Evolutionary conservation across 2,329 filamentous ascomycete genomes (phyloP).

Genomic region (Neopestalotiopsis sp.): DNA sequence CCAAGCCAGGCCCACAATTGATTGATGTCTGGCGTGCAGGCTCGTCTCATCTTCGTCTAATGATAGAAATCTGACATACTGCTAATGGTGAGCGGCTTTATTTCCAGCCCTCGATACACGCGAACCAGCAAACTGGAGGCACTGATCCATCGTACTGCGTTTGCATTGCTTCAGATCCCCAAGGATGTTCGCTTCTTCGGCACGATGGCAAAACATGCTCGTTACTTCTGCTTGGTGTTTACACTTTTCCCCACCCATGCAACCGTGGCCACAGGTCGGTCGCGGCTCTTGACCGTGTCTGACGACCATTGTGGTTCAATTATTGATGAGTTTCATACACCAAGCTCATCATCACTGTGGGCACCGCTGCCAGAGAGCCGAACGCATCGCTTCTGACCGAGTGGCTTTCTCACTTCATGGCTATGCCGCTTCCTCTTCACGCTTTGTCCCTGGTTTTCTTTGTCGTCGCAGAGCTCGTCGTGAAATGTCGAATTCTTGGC

Average conservation of each 20-base stretch:
- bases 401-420: not conserved
- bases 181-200: not conserved
- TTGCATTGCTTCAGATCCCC: slow-evolving; percentile 1
- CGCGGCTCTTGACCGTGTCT: not conserved
- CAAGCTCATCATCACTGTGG: slow-evolving; percentile 32
- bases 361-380: slow-evolving; percentile 20
- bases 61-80: not conserved
- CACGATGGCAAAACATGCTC: not conserved
- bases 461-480: slow-evolving; percentile 27
- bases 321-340: slow-evolving; percentile 21
- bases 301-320: not conserved
- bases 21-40: not conserved
- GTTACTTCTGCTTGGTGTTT: not conserved
- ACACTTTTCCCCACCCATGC: not conserved
- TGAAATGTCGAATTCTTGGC: slow-evolving; percentile 1
- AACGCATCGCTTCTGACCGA: slow-evolving; percentile 20
- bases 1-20: not conserved
- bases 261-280: not conserved
- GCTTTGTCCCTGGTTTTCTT: slow-evolving; percentile 23
- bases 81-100: not conserved
- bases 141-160: not conserved
- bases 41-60: not conserved
- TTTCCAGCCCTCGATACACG: not conserved
- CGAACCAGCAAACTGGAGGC: not conserved
- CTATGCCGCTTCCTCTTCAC: slow-evolving; percentile 14